Base-by-base conservation (phyloP, 192 early-diverging fungal species). In the Backusella sp. region DNA sequence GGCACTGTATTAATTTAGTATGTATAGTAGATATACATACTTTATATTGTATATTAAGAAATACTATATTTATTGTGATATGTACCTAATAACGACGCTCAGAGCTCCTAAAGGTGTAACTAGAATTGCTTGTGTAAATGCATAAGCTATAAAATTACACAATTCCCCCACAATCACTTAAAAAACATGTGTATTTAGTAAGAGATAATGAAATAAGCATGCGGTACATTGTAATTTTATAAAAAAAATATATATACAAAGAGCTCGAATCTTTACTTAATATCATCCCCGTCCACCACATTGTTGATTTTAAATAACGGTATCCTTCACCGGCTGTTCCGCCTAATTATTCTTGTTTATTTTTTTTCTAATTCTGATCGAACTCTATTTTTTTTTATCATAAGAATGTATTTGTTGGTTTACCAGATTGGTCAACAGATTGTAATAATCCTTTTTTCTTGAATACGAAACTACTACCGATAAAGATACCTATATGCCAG, bases 91-190 rank as follows among this genome's bases (percentile, higher is more conserved):
- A 53, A 98, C 90, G 7, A 97, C 96, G 82, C 93, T 95, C 12
- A 95, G 86, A 15, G 96, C 96, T 37, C 97, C 97, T 46, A 99
- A 83, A 26, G 97, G 97, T 6, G 97, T 99, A 19, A 99, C 96
- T 41, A 99, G 77, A 56, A 99, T 94, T 28, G 97, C 97, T 2
- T 94, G 96, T 32, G 95, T 94, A 86, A 95, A 99, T 46, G 94
- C 92, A 78, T 99, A 99, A n/a, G 97, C 97, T 6, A 94, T 86
- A 86, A 99, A 97, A 87, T 99, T 99, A 71, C 94, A 94, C 44
- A 94, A 83, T 84, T 99, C 97, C 34, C 97, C 97, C 34, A 96
- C 76, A 32, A 93, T 92, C 97, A 99, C 94, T 95, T 70, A 49
- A 62, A 14, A 72, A 21, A 66, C 15, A 17, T 44, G 42, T 4